Evolutionary conservation across 169 alveolate genomes (phyloP).

Genomic region (Cryptosporidium andersoni): DNA sequence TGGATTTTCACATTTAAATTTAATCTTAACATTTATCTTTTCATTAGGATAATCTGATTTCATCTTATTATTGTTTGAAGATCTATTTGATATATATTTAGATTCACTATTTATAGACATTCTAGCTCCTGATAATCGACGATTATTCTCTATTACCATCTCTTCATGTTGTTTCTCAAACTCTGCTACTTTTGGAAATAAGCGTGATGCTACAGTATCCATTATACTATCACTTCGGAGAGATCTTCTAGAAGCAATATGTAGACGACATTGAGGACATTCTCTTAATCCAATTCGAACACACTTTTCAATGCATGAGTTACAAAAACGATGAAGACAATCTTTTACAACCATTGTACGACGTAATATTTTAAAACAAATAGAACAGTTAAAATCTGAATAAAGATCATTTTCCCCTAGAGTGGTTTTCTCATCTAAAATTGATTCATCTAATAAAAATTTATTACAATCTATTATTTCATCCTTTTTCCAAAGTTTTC

Average conservation of each 20-base stretch:
- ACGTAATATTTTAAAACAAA: conserved; percentile 37
- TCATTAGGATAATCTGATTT: no score
- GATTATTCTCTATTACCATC: conserved; percentile 22
- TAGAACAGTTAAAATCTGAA: conserved; percentile 57
- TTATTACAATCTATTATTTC: neutral
- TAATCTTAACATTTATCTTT: no score
- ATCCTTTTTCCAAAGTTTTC: conserved; percentile 1
- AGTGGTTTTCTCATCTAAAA: conserved; percentile 27
- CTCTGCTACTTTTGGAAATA: conserved; percentile 74
- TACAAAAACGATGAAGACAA: conserved; percentile 83
- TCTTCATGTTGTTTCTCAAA: conserved; percentile 55
- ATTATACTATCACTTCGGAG: conserved; percentile 75
- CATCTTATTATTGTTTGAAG: neutral
- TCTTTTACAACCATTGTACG: conserved; percentile 78
- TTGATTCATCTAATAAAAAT: conserved; percentile 7
- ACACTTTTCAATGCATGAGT: conserved; percentile 83
- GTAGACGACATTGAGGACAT: conserved; percentile 83
- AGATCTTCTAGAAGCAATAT: conserved; percentile 80
- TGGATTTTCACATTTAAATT: no score
- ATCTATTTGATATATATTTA: neutral
- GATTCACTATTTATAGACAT: neutral
- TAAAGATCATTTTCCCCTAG: conserved; percentile 61
- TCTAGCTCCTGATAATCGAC: neutral
- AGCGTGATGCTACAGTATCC: conserved; percentile 75
- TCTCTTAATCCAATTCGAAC: conserved; percentile 80